Evolutionary conservation across 2,329 filamentous ascomycete species (phyloP), one percentile per base, ranked within the genome.

Genomic region (Keithomyces neogunnii): DNA sequence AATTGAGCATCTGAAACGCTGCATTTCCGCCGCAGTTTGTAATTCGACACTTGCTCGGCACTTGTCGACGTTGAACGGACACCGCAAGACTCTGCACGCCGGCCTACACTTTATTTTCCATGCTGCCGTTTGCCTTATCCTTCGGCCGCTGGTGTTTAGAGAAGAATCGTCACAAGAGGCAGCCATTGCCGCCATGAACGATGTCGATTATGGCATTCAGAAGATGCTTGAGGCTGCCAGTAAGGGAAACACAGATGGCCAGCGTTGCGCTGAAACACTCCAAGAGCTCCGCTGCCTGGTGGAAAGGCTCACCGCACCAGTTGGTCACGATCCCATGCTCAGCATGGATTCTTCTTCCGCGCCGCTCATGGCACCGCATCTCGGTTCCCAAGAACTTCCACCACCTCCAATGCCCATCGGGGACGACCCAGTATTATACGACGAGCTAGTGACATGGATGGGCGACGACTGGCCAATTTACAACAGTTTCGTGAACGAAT

Each of bases 51-150:
- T 78, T 1, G 75, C 70, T 7, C 65, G 68, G 19, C 67, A 72
- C 51, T 60, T 74, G 8, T 60, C 66, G 3, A 58, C 63, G 29
- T 59, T 71, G 4, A 68, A 68, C 44, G 60, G 63, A 6, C 63
- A 64, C 33, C 62, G 66, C 11, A 73, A 70, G 55, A 66, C 75
- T 3, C 65, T 74, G 7, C 68, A 75, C 40, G 65, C 69, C 0
- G 70, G 71, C 8, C 63, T 77, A 47, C 74, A 77, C 60, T 69
- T 72, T 56, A 66, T 77, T 39, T 77, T 78, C 64, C 76, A 75
- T 58, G 73, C 75, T 3, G 71, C 73, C 51, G 66, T 76, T 38
- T 66, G 76, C 19, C 65, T 78, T 33, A 67, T 75, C 50, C 65
- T 78, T 49, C 68, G 73, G 52, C 67, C 72, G 53, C 65, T 77